These are phyloP conservation scores for Torulaspora pretoriensis DNA, from an alignment of 1,139 yeast genomes.

Conservation along the genomic window DNA sequence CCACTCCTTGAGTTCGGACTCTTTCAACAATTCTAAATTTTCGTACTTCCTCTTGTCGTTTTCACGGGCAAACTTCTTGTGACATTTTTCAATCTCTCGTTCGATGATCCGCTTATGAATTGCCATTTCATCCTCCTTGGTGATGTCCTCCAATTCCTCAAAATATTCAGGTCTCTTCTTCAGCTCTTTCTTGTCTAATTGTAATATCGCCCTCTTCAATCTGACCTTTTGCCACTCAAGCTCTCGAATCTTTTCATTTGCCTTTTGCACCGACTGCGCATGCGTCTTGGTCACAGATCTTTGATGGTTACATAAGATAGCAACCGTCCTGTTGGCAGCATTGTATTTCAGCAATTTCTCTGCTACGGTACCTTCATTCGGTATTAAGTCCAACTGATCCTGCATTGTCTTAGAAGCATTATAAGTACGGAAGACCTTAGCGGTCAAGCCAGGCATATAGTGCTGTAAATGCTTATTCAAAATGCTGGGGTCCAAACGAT, in stretches of 20 bases:
- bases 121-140: constrained; percentile 56
- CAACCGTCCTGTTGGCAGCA: constrained; percentile 94
- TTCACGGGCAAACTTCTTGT: constrained; percentile 67
- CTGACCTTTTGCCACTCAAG: constrained; percentile 80
- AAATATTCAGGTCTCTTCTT: constrained; percentile 58
- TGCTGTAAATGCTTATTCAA: constrained; percentile 82
- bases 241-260: constrained; percentile 71
- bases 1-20: constrained; percentile 56
- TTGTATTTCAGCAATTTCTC: constrained; percentile 85
- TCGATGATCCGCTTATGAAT: constrained; percentile 53
- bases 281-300: constrained; percentile 85
- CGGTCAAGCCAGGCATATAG: constrained; percentile 91
- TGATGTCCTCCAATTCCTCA: constrained; percentile 64
- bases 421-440: constrained; percentile 95
- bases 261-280: constrained; percentile 72
- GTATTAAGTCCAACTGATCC: constrained; percentile 79
- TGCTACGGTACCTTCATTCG: constrained; percentile 78
- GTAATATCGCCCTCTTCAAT: constrained; percentile 63
- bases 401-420: constrained; percentile 97
- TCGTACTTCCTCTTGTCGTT: constrained; percentile 67
- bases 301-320: constrained; percentile 95
- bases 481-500: constrained; percentile 76
- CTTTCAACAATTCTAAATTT: constrained; percentile 49
- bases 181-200: constrained; percentile 52
- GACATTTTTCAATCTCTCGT: constrained; percentile 59